These are phyloP conservation scores for Solanum hybrid DNA, from an alignment of 305 asterid species.

Conservation along the genomic window DNA sequence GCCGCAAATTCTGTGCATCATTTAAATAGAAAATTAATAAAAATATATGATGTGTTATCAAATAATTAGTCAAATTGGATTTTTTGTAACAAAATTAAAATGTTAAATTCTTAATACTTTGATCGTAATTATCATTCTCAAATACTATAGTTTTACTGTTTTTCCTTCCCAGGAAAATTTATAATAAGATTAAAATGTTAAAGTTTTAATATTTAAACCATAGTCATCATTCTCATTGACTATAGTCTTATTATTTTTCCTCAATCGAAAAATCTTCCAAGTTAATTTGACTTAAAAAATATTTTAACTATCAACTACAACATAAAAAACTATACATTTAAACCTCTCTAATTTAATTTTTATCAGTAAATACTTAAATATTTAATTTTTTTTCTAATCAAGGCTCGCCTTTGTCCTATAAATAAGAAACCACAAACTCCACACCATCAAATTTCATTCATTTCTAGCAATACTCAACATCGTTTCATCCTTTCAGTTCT, in stretches of 20 bases:
- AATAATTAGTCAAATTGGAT: not conserved
- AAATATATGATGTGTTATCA: not conserved
- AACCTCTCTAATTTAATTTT: not conserved
- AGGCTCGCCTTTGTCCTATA: not conserved
- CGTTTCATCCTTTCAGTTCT: not conserved
- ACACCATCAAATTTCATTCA: not conserved
- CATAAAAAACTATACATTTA: not conserved
- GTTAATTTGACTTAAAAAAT: not conserved
- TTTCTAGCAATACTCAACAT: rapidly evolving
- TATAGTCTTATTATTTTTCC: not conserved
- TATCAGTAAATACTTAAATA: not conserved
- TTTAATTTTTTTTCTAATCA: not conserved
- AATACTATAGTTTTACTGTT: not conserved
- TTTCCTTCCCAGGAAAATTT: not conserved
- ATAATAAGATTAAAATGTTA: not conserved
- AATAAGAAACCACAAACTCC: not conserved
- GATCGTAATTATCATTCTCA: not conserved
- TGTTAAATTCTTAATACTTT: not conserved
- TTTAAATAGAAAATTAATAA: not conserved
- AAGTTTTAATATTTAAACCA: not conserved
- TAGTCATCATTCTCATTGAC: not conserved
- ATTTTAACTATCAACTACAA: not conserved
- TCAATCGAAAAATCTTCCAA: not conserved
- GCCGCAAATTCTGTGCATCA: not conserved
- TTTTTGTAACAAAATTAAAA: not conserved